Evolutionary conservation across 306 rosid species (phyloP).

Genomic region (Vigna trinervia): DNA sequence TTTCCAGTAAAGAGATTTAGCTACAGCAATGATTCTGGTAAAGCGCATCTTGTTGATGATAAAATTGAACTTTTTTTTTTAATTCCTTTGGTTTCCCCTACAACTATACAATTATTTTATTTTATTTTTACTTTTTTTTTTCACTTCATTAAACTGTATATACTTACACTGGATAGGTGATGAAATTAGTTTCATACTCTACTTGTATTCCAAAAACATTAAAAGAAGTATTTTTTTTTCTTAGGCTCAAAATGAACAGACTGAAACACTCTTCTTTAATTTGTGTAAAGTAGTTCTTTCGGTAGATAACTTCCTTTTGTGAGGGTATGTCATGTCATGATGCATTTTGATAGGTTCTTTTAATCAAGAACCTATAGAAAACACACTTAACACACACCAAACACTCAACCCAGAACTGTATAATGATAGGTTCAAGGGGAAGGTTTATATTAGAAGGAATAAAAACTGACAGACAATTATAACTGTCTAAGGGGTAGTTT

Average conservation of each 20-base stretch:
- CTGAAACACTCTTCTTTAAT: background rate
- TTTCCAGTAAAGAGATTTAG: background rate
- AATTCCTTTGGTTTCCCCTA: background rate
- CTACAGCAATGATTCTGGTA: slow-evolving; percentile 14
- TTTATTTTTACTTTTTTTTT: background rate
- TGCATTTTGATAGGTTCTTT: background rate
- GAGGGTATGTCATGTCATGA: background rate
- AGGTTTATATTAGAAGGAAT: too few species aligned
- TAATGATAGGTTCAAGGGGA: too few species aligned
- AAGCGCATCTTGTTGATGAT: slow-evolving; percentile 28
- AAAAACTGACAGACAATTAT: too few species aligned
- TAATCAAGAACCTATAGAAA: too few species aligned
- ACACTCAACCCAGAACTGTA: too few species aligned
- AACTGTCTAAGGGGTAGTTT: too few species aligned
- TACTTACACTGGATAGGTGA: background rate
- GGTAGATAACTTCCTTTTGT: background rate
- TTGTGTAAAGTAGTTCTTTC: background rate
- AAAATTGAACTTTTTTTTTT: background rate
- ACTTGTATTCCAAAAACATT: background rate
- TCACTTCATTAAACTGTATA: background rate
- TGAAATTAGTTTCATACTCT: background rate
- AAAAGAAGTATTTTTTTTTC: background rate
- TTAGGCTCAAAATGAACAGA: slow-evolving; percentile 15
- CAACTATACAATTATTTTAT: slow-evolving; percentile 3
- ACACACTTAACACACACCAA: too few species aligned